Percentiles rank a stretch among this genome's conserved stretches.
Conservation (phyloP, 2,329 filamentous ascomycete species). For the Fonsecaea pedrosoi region DNA sequence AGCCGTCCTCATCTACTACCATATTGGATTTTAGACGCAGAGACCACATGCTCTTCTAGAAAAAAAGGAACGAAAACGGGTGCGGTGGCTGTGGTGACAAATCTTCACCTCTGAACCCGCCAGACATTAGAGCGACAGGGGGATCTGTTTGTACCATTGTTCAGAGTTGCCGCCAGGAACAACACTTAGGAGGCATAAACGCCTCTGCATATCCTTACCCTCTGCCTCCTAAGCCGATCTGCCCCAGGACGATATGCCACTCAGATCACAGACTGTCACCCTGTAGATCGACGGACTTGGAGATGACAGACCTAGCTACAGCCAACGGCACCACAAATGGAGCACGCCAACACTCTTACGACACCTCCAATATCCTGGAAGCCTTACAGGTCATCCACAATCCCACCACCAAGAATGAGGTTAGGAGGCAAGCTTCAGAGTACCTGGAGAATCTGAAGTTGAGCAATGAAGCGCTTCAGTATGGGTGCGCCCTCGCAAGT, state of each 20-base stretch:
- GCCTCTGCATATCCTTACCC: not conserved
- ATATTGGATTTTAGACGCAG: not conserved
- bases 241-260: constrained; percentile 22
- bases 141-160: not conserved
- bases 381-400: constrained; percentile 89
- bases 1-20: not conserved
- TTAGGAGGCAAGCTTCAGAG: constrained; percentile 79
- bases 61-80: constrained; percentile 14
- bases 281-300: constrained; percentile 6
- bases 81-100: constrained; percentile 4
- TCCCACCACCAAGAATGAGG: constrained; percentile 78
- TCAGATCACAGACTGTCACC: constrained; percentile 1
- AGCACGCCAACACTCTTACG: constrained; percentile 27
- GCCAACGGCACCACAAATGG: constrained; percentile 22
- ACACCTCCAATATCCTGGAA: constrained; percentile 68
- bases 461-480: constrained; percentile 76
- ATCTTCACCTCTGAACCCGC: not conserved
- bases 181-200: not conserved
- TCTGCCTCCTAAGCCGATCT: not conserved
- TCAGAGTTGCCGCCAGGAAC: not conserved
- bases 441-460: constrained; percentile 88
- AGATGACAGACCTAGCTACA: constrained; percentile 25
- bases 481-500: constrained; percentile 82
- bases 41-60: not conserved
- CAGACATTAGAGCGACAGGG: not conserved